Base-by-base conservation (phyloP, 768 basidiomycete genomes). In the Collybiopsis luxurians region DNA sequence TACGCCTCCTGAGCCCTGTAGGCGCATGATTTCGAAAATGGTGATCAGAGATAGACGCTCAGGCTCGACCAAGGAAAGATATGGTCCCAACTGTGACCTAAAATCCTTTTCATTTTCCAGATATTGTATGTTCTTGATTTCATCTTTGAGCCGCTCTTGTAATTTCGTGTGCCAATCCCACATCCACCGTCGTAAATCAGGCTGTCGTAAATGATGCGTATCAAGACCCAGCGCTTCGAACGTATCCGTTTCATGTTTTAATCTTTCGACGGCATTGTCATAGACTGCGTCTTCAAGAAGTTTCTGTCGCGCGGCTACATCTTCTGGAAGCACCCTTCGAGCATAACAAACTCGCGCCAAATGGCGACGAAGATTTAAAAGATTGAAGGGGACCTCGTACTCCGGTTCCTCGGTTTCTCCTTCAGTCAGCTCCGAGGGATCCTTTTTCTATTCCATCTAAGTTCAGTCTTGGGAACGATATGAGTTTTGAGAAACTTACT, bases 31-130 rank as follows among this genome's bases (percentile, higher is more conserved):
- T 68, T 97, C 95, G 36, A 95, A 78, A 63, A 98, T 93, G 10
- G 91, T 90, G 64, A 98, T 85, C 17, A 96, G 75, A 0, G 93
- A 94, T 6, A 98, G 79, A 59, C 86, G 89, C 52, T 91, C 85
- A 0, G 90, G 77, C 17, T 84, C 80, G 24, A 98, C 77, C 2
- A 95, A 81, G 3, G 79, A 74, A 17, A 97, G 75, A 74, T 92
- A 95, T 7, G 91, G 89, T 3, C 79, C 75, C 23, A 95, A 67
- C 0, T 36, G 38, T 24, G 28, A 42, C 6, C 28, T 39, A 21
- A 23, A 23, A 28, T 54, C 42, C 11, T 44, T 24, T 21, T 54
- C 6, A 24, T 58, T 61, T 60, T 82, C 83, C 9, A 71, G 61
- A 13, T 64, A 59, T 2, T 70, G 55, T 17, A 89, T 77, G 9